Conservation (phyloP, 768 basidiomycete genomes). For the Collybia sp. region DNA sequence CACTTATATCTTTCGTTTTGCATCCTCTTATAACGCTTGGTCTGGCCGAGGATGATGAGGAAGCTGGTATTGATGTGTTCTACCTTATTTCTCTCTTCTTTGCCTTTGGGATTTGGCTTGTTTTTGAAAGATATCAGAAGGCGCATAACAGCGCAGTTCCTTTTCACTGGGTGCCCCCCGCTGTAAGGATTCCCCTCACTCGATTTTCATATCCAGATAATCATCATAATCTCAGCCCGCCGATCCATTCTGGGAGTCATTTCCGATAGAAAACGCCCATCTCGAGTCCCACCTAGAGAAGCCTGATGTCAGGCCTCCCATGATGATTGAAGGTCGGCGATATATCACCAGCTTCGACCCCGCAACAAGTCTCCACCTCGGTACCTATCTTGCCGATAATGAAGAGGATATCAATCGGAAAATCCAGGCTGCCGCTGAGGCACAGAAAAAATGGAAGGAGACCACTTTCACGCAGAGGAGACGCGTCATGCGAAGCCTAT, state of each 20-base stretch:
- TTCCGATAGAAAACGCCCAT: constrained; percentile 50
- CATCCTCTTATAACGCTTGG: constrained; percentile 51
- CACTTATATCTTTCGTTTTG: constrained; percentile 43
- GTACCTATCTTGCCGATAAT: constrained; percentile 73
- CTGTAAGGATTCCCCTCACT: not conserved
- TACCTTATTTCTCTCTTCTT: constrained; percentile 69
- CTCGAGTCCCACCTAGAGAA: constrained; percentile 63
- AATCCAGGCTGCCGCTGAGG: constrained; percentile 57
- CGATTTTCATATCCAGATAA: too few species aligned
- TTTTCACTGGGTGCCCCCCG: not conserved
- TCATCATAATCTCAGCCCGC: constrained; percentile 38
- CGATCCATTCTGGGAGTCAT: constrained; percentile 52
- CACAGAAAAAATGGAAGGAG: constrained; percentile 69
- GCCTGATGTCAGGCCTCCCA: constrained; percentile 46
- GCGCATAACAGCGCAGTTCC: constrained; percentile 69
- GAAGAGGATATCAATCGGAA: constrained; percentile 68
- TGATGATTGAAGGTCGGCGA: constrained; percentile 40
- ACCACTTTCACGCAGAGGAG: constrained; percentile 78
- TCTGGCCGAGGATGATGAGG: constrained; percentile 43
- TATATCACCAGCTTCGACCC: constrained; percentile 94
- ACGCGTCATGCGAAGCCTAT: constrained; percentile 78
- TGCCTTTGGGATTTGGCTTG: constrained; percentile 75
- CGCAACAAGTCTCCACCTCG: constrained; percentile 78
- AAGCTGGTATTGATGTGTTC: constrained; percentile 52
- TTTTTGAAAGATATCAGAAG: constrained; percentile 70